Evolutionary conservation across 805 yeast genomes (phyloP).

Genomic region (Kodamaea kaohsiungensis): DNA sequence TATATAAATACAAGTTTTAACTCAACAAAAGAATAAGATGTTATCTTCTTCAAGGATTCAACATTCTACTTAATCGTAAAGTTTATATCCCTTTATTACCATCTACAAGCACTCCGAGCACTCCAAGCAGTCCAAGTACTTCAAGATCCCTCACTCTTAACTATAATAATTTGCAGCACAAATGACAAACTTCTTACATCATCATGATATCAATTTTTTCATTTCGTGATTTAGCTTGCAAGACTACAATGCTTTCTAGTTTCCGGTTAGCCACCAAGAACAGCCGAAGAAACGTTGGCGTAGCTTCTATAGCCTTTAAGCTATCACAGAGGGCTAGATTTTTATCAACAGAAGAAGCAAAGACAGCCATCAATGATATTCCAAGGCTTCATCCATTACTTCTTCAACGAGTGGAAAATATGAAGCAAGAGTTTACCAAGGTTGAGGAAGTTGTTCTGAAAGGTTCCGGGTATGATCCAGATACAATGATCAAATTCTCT

Average conservation of each 20-base stretch:
- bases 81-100: no score
- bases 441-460: constrained; percentile 29
- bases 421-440: constrained; percentile 28
- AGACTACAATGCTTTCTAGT: not conserved
- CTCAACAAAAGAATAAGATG: no score
- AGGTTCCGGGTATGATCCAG: constrained; percentile 35
- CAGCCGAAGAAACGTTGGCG: not conserved
- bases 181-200: not conserved
- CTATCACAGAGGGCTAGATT: not conserved
- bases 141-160: no score
- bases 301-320: not conserved
- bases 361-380: constrained; percentile 9
- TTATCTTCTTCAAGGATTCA: no score
- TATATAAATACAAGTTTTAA: no score
- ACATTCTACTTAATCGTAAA: no score
- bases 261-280: not conserved
- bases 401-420: constrained; percentile 34
- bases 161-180: no score
- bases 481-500: constrained; percentile 32
- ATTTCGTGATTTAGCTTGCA: not conserved
- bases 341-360: constrained; percentile 6
- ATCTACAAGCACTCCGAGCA: no score
- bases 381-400: constrained; percentile 42
- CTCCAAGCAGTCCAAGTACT: no score
- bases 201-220: not conserved